These are phyloP conservation scores for Metschnikowia lachancei DNA, from an alignment of 805 yeast species.

Conservation along the genomic window DNA sequence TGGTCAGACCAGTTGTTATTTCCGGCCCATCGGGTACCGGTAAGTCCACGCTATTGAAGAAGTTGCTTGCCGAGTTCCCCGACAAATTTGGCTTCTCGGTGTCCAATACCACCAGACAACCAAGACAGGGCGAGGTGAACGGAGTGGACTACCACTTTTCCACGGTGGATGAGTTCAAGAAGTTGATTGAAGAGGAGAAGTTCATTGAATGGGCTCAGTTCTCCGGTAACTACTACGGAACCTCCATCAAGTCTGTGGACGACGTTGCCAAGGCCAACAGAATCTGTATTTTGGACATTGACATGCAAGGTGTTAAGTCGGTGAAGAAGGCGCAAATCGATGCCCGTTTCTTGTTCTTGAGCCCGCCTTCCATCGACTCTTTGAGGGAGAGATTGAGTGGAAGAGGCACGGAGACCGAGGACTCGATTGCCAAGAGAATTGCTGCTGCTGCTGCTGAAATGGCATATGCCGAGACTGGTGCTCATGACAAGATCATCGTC, in stretches of 20 bases:
- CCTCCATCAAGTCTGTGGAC: constrained; percentile 81
- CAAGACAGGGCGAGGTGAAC: constrained; percentile 87
- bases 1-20: constrained; percentile 80
- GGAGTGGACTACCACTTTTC: constrained; percentile 89
- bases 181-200: constrained; percentile 65
- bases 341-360: constrained; percentile 81
- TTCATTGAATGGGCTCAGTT: constrained; percentile 98
- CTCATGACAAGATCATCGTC: constrained; percentile 84
- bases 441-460: constrained; percentile 85
- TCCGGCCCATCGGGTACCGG: constrained; percentile 98
- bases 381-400: constrained; percentile 71
- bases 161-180: constrained; percentile 74
- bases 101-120: constrained; percentile 87
- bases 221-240: constrained; percentile 97
- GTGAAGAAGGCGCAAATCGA: constrained; percentile 80
- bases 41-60: constrained; percentile 88
- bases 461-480: constrained; percentile 86
- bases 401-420: constrained; percentile 94
- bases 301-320: constrained; percentile 97
- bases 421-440: constrained; percentile 78
- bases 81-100: constrained; percentile 89
- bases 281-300: constrained; percentile 91
- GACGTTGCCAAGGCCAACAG: constrained; percentile 62
- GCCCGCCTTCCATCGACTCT: constrained; percentile 88
- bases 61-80: constrained; percentile 87